Conservation (phyloP, 345 rosid species). For the Brassica juncea region DNA sequence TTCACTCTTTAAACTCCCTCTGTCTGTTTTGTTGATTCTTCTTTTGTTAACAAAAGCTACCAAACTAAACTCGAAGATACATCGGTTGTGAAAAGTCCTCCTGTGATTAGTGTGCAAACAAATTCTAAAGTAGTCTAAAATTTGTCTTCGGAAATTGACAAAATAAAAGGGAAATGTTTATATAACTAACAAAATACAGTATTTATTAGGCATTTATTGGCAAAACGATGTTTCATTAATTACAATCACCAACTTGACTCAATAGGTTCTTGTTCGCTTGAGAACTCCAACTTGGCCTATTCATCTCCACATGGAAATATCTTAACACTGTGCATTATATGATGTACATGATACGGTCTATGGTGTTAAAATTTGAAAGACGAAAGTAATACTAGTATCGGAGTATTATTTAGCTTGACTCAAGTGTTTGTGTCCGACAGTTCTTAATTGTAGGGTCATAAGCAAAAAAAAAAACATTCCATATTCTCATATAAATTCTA, state of each 20-base stretch:
- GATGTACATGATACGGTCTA: conserved; percentile 5
- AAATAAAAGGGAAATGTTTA: not conserved
- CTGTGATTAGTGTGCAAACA: not conserved
- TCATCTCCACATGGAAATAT: conserved; percentile 26
- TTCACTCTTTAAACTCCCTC: conserved; percentile 24
- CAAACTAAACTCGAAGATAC: conserved; percentile 14
- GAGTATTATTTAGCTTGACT: not conserved
- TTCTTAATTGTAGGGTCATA: not conserved
- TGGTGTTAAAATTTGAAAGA: not conserved
- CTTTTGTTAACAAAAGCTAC: conserved; percentile 17
- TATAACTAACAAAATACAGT: not conserved
- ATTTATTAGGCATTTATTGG: conserved; percentile 11
- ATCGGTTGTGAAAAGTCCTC: not conserved
- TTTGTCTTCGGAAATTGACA: not conserved
- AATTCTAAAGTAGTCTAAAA: not conserved
- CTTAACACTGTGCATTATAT: conserved; percentile 2
- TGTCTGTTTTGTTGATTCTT: conserved; percentile 13
- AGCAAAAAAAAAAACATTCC: not conserved
- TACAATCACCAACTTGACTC: conserved; percentile 35
- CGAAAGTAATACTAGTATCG: not conserved
- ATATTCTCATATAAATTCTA: no score
- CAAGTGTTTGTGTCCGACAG: not conserved
- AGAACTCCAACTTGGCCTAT: conserved; percentile 33
- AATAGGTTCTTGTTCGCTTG: conserved; percentile 23
- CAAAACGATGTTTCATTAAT: conserved; percentile 24